Base-by-base conservation (phyloP, 495 filamentous ascomycete genomes). In the Cercophora samala region DNA sequence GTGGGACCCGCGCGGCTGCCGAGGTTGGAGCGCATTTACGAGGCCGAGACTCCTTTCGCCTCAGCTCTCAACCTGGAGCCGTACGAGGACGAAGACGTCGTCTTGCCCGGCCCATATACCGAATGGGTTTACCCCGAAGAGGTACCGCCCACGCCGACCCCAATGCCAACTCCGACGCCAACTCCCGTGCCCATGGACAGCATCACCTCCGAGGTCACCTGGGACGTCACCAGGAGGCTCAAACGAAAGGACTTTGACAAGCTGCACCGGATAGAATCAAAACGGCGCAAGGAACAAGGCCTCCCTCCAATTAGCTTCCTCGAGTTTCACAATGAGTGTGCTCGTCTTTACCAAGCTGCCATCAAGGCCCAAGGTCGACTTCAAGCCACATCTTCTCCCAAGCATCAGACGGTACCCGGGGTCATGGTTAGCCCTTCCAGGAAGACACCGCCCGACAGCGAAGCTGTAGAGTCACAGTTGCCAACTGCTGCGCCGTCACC, bases 401-500 rank as follows among this genome's bases (percentile, higher is more conserved):
- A 19, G n/a, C 5, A 8, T 8, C n/a, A 19, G 5, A 19, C n/a
- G 22, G 17, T 11, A 6, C n/a, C n/a, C 13, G 18, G 22, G 2
- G 53, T 56, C n/a, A 23, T 8, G 5, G 53, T 21, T 8, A 56
- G n/a, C n/a, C 53, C 53, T 23, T 19, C 22, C n/a, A 19, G 6
- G n/a, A 46, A 46, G 37, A 46, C 37, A 46, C 37, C 11, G 11
- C 37, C 37, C 6, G 37, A 17, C 11, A 46, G 37, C 15, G 37
- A 46, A 17, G 0, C 37, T 46, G 6, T 46, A 3, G 74, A 74
- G 5, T 72, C 70, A 6, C 64, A 62, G 23, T 58, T 62, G 18
- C 69, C 69, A 37, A 71, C 73, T 5, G 70, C 74, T 15, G 73
- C 73, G 4, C 68, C 73, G 4, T 76, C 74, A 0, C 74, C 74